Evolutionary conservation across 495 filamentous ascomycete genomes (phyloP).

Genomic region (Penicillium canariense): DNA sequence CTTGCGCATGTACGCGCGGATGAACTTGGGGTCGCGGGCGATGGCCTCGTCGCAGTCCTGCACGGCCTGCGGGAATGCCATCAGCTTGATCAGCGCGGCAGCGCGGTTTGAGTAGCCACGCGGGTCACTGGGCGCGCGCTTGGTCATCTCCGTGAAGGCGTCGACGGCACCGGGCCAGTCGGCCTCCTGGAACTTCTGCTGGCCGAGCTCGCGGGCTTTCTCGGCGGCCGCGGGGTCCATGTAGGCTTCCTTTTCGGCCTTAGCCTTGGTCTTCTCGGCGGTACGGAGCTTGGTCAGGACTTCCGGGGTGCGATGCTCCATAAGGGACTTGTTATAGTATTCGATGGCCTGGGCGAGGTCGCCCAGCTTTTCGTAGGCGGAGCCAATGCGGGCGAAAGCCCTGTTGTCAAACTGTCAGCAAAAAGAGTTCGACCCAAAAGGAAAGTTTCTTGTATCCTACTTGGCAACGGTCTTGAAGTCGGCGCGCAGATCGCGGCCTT

Average conservation of each 20-base stretch:
- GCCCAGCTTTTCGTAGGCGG: constrained; percentile 83
- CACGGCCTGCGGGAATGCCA: constrained; percentile 90
- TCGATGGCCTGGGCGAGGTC: constrained; percentile 81
- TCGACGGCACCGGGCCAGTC: constrained; percentile 97
- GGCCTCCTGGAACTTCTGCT: constrained; percentile 91
- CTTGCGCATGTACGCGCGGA: constrained; percentile 93
- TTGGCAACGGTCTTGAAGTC: constrained; percentile 98
- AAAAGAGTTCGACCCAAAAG: not conserved
- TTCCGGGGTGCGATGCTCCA: constrained; percentile 95
- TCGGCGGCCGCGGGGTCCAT: constrained; percentile 90
- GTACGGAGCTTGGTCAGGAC: constrained; percentile 87
- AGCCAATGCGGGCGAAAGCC: constrained; percentile 86
- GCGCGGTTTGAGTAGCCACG: constrained; percentile 97
- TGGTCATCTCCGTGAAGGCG: constrained; percentile 95
- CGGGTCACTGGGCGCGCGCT: constrained; percentile 88
- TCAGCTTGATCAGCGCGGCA: constrained; percentile 92
- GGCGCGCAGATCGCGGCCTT: constrained; percentile 79
- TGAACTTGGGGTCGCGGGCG: constrained; percentile 87
- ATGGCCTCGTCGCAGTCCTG: constrained; percentile 91
- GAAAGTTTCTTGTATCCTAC: constrained; percentile 35
- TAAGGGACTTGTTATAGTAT: constrained; percentile 88
- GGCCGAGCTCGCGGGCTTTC: constrained; percentile 90
- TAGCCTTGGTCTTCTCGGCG: constrained; percentile 87
- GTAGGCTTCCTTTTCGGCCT: constrained; percentile 73
- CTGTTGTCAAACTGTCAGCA: constrained; percentile 23